Evolutionary conservation across 2,329 filamentous ascomycete species (phyloP).

Genomic region (Incumbomyces lentus): DNA sequence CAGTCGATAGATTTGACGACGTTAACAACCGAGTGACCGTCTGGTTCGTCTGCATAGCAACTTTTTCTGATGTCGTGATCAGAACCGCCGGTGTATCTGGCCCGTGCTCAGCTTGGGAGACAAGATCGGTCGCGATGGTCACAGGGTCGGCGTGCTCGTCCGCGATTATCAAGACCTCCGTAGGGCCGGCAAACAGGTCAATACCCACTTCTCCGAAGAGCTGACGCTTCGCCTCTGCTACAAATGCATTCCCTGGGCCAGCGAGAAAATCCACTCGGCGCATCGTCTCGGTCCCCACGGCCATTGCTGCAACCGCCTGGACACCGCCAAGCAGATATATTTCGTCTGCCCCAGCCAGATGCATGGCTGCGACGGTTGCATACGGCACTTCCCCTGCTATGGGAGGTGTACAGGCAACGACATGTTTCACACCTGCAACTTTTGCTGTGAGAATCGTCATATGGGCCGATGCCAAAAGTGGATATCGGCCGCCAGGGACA

Average conservation of each 20-base stretch:
- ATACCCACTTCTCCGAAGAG: constrained; percentile 46
- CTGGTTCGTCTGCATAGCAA: constrained; percentile 31
- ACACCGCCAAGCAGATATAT: constrained; percentile 44
- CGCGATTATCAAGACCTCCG: constrained; percentile 42
- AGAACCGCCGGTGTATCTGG: constrained; percentile 43
- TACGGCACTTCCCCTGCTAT: constrained; percentile 39
- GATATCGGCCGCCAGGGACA: constrained; percentile 44
- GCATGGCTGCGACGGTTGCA: constrained; percentile 42
- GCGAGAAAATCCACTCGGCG: constrained; percentile 43
- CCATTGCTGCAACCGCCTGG: constrained; percentile 45
- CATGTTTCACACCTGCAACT: constrained; percentile 41
- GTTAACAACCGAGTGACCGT: constrained; percentile 30
- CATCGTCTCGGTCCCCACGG: constrained; percentile 40
- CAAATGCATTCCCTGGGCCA: constrained; percentile 45
- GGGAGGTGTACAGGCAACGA: constrained; percentile 44
- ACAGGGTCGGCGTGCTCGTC: constrained; percentile 39
- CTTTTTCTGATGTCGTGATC: constrained; percentile 36
- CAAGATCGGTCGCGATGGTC: constrained; percentile 36
- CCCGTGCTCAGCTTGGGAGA: constrained; percentile 44
- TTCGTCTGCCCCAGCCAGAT: constrained; percentile 41
- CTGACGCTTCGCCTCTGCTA: constrained; percentile 45
- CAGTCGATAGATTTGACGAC: constrained; percentile 32
- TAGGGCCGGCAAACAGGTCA: constrained; percentile 45
- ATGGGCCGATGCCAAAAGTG: constrained; percentile 43
- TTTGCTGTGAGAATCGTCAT: constrained; percentile 49